These are phyloP conservation scores for Podaxis carcinomalis DNA, from an alignment of 768 basidiomycete genomes.

Conservation along the genomic window DNA sequence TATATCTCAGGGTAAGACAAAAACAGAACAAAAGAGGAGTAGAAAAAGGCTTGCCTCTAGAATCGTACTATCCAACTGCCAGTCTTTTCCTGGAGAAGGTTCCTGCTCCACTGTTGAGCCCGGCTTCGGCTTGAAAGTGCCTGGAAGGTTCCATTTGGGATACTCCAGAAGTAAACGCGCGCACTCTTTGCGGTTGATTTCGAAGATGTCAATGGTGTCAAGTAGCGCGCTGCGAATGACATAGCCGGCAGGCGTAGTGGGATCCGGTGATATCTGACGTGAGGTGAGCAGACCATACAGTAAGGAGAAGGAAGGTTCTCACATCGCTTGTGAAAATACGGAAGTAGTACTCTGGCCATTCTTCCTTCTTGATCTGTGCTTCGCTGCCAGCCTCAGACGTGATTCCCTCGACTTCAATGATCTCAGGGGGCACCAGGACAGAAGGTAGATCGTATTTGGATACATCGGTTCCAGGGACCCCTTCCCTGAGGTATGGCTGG, in stretches of 20 bases:
- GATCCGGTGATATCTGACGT: constrained; percentile 69
- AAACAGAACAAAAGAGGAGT: not conserved
- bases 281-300: constrained; percentile 6
- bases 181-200: constrained; percentile 94
- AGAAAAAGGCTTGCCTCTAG: constrained; percentile 58
- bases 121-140: constrained; percentile 81
- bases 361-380: constrained; percentile 71
- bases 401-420: constrained; percentile 74
- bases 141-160: constrained; percentile 76
- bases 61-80: constrained; percentile 86
- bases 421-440: constrained; percentile 84
- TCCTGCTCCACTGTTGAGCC: constrained; percentile 49
- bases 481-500: constrained; percentile 48
- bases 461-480: constrained; percentile 19
- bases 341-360: constrained; percentile 74
- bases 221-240: constrained; percentile 67
- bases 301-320: constrained; percentile 13
- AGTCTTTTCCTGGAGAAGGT: constrained; percentile 60
- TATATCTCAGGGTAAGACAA: constrained; percentile 23
- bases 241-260: constrained; percentile 73
- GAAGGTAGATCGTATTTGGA: constrained; percentile 66
- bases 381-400: constrained; percentile 68
- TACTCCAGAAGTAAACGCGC: constrained; percentile 83
- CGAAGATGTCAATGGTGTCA: constrained; percentile 85
- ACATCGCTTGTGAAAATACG: constrained; percentile 62